These are phyloP conservation scores for Symbiodinium natans DNA, from an alignment of 73 alveolate species.

Conservation along the genomic window DNA sequence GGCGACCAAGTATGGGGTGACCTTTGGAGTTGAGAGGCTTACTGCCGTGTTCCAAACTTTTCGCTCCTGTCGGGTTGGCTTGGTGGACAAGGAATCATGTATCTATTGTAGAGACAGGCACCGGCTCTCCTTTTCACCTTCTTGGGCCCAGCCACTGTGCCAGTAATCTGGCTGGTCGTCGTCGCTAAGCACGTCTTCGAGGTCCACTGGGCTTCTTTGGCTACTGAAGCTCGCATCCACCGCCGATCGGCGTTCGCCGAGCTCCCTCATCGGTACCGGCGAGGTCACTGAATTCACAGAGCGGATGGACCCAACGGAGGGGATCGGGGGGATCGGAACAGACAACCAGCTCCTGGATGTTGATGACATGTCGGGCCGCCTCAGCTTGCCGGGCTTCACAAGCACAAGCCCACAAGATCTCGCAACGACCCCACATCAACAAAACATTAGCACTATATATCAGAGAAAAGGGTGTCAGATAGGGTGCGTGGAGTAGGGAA, in stretches of 20 bases:
- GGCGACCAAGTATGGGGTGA: too few relatives aligned
- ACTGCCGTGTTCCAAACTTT: too few relatives aligned
- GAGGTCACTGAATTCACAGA: too few relatives aligned
- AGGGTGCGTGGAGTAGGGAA: neutral
- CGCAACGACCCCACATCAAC: too few relatives aligned
- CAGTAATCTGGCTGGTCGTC: constrained; percentile 53
- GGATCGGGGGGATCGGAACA: neutral
- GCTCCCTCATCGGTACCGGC: neutral
- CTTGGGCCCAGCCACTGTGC: constrained; percentile 76
- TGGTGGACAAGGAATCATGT: too few relatives aligned
- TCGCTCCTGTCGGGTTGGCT: too few relatives aligned
- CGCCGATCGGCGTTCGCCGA: neutral
- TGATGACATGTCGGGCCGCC: neutral
- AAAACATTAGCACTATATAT: too few relatives aligned
- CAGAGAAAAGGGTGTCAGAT: too few relatives aligned
- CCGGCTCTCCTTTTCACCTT: neutral
- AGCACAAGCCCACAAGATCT: too few relatives aligned
- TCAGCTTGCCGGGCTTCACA: too few relatives aligned
- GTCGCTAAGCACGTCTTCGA: neutral
- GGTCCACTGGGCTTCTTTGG: neutral
- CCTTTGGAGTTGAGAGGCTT: too few relatives aligned
- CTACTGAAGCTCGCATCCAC: neutral
- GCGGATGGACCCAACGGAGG: neutral
- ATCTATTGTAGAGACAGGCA: neutral
- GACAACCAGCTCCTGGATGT: neutral